Evolutionary conservation across 1,139 yeast species (phyloP).

Genomic region (Saccharomycopsis hybrid): DNA sequence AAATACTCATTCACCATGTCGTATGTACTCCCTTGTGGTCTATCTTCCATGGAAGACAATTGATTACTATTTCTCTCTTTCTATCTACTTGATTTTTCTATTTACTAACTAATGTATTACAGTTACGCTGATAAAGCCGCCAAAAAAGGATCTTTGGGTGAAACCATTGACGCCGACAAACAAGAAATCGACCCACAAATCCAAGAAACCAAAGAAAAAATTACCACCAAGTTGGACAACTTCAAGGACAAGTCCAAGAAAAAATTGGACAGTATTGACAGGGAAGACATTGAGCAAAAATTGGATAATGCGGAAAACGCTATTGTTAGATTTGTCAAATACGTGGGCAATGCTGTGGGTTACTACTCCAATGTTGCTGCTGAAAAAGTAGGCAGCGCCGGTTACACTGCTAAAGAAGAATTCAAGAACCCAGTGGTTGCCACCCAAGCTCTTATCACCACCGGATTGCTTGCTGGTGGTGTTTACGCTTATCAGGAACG

Average conservation of each 20-base stretch:
- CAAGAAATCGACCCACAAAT: constrained; percentile 23
- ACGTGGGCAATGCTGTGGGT: constrained; percentile 22
- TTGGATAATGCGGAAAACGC: constrained; percentile 24
- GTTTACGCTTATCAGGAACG: constrained; percentile 49
- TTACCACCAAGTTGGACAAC: constrained; percentile 8
- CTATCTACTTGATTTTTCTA: background rate
- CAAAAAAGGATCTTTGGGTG: constrained; percentile 20
- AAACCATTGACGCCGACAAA: constrained; percentile 17
- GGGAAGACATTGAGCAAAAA: constrained; percentile 12
- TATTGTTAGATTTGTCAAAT: constrained; percentile 25
- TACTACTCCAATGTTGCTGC: constrained; percentile 23
- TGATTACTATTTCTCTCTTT: background rate
- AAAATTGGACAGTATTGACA: constrained; percentile 9
- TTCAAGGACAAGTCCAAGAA: constrained; percentile 13
- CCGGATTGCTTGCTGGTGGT: constrained; percentile 40
- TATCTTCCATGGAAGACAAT: background rate
- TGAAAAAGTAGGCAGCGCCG: constrained; percentile 23
- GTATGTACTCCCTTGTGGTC: background rate
- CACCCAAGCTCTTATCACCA: constrained; percentile 45
- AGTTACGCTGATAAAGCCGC: constrained; percentile 19
- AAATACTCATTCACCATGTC: background rate
- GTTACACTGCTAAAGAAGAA: constrained; percentile 30
- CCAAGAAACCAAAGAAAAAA: constrained; percentile 7
- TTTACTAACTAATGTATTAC: constrained; percentile 1
- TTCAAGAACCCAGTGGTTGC: constrained; percentile 60